Evolutionary conservation across 2,329 filamentous ascomycete species (phyloP), one percentile per base, ranked within the genome.

Genomic region (Ophiostoma perfectum): DNA sequence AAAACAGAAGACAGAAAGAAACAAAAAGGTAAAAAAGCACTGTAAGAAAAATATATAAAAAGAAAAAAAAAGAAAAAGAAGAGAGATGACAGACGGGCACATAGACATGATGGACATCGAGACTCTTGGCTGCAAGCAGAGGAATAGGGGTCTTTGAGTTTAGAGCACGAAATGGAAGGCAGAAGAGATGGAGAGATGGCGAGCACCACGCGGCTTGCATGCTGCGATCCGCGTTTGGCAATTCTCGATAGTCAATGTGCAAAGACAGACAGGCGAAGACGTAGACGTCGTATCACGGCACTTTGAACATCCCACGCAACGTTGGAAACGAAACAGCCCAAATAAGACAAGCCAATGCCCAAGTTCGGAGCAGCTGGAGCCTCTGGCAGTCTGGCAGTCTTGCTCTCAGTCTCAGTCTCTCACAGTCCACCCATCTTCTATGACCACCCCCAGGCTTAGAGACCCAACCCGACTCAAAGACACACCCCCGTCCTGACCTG

Each of bases 261-360:
- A 8, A 38, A 60, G 3, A 63, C n/a, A 18, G 4, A 63, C 39
- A 12, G 7, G 18, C 2, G 38, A 6, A 42, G 12, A 63, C 60
- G 42, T 41, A 63, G n/a, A 63, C 38, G 60, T 63, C 38, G 60
- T 63, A 42, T 63, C 60, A 63, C 60, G 60, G 60, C 60, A 63
- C n/a, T 63, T 63, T 14, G 12, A 11, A 18, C 60, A 63, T 63
- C 60, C 60, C 38, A 42, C 60, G 60, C 60, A 63, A 63, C 60
- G 60, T 63, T 63, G 16, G 60, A 63, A 63, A 41, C 60, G 60
- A 63, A 63, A 63, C 58, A 38, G 58, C 58, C 58, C 58, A 11
- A 41, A 62, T 62, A 41, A 62, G 36, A 62, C 14, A 63, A 11
- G 14, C 60, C 3, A 62, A 55, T 9, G 60, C 60, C 60, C 38